Evolutionary conservation across 1,139 yeast genomes (phyloP).

Genomic region (Hansenula lynferdii): DNA sequence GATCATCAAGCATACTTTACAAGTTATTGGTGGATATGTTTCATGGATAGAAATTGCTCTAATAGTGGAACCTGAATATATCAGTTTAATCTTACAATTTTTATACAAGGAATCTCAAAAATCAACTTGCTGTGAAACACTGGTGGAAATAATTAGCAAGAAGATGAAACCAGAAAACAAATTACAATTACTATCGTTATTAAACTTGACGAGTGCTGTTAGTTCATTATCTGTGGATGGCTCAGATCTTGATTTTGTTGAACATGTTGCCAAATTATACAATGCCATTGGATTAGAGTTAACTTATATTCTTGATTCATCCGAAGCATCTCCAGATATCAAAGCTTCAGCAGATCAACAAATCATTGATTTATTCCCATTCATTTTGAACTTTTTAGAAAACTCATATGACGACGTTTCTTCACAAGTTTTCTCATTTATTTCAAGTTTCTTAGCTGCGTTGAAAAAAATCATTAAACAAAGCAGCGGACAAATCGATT

Average conservation of each 20-base stretch:
- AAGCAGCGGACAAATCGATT: conserved; percentile 29
- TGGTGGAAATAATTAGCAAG: conserved; percentile 78
- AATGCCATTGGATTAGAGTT: conserved; percentile 77
- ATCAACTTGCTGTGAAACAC: conserved; percentile 63
- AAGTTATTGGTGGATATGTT: conserved; percentile 78
- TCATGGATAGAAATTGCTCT: conserved; percentile 93
- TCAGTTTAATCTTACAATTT: conserved; percentile 58
- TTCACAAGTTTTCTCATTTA: conserved; percentile 73
- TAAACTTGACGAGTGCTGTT: conserved; percentile 60
- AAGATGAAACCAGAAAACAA: conserved; percentile 92
- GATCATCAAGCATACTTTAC: conserved; percentile 54
- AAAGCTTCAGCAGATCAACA: conserved; percentile 39
- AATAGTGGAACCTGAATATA: conserved; percentile 63
- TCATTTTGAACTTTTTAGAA: conserved; percentile 61
- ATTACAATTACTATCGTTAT: conserved; percentile 63
- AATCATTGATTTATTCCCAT: conserved; percentile 67
- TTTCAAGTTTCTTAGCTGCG: conserved; percentile 66
- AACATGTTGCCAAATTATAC: conserved; percentile 68
- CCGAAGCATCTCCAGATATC: conserved; percentile 24
- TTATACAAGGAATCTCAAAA: conserved; percentile 47
- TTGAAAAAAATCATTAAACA: conserved; percentile 49
- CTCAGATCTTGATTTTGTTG: conserved; percentile 63
- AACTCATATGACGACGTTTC: conserved; percentile 91
- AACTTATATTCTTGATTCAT: conserved; percentile 56
- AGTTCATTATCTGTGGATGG: conserved; percentile 29